These are phyloP conservation scores for Clarireedia sp. DNA, from an alignment of 2,329 filamentous ascomycete species.

Conservation along the genomic window DNA sequence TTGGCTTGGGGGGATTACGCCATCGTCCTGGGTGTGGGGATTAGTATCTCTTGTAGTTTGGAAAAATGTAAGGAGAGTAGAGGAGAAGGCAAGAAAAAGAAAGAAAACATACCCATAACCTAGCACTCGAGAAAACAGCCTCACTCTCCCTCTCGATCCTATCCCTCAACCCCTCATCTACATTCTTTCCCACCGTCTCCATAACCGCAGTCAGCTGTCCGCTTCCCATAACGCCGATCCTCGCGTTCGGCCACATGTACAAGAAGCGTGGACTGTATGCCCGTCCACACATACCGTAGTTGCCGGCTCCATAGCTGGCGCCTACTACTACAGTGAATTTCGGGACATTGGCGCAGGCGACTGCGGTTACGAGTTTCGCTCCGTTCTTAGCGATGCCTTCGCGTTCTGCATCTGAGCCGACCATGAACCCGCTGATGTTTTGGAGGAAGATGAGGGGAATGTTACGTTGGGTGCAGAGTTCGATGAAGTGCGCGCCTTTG, in stretches of 20 bases:
- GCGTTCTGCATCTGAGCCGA: constrained; percentile 82
- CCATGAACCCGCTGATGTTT: constrained; percentile 98
- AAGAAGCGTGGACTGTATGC: constrained; percentile 87
- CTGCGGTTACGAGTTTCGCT: constrained; percentile 91
- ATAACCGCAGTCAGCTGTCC: constrained; percentile 90
- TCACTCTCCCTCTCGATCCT: constrained; percentile 50
- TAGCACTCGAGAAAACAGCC: constrained; percentile 77
- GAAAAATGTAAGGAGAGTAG: not conserved
- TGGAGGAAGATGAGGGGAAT: constrained; percentile 91
- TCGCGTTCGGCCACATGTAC: constrained; percentile 98
- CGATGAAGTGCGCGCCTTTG: constrained; percentile 95
- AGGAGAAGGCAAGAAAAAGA: not conserved
- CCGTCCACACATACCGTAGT: constrained; percentile 97
- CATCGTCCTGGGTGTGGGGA: constrained; percentile 52
- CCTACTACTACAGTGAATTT: constrained; percentile 98
- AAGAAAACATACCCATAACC: constrained; percentile 60
- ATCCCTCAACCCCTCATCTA: not conserved
- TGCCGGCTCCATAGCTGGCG: constrained; percentile 84
- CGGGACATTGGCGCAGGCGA: constrained; percentile 87
- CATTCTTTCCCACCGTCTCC: constrained; percentile 77
- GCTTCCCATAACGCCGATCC: constrained; percentile 89
- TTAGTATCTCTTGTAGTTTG: constrained; percentile 5
- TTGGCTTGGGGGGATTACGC: constrained; percentile 70
- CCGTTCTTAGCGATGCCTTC: constrained; percentile 97
- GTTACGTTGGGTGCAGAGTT: constrained; percentile 83